phyloP scores from a whole-genome alignment of 2,329 filamentous ascomycete species.

The Septoria linicola region DNA sequence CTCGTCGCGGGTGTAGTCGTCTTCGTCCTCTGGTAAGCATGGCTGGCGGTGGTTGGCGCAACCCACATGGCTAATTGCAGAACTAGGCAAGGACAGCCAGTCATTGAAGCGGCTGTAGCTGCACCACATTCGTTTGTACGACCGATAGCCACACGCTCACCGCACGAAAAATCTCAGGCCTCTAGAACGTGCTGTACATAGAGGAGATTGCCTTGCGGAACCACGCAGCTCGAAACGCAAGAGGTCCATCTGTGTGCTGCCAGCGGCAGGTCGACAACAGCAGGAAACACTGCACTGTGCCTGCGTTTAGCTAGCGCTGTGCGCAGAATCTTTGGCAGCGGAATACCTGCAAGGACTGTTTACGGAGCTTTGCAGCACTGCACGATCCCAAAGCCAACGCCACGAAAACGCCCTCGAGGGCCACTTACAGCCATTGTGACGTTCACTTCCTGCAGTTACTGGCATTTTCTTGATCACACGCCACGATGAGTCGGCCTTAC shows the following conservation, averaged over 20 bases:
- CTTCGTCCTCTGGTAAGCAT: slow-evolving; percentile 16
- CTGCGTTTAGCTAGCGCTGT: slow-evolving; percentile 4
- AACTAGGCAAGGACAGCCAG: slow-evolving; percentile 15
- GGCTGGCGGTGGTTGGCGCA: neutral
- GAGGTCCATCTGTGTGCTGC: neutral
- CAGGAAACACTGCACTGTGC: slow-evolving; percentile 9
- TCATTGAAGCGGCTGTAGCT: slow-evolving; percentile 14
- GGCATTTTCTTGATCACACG: slow-evolving; percentile 11
- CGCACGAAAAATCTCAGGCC: slow-evolving; percentile 4
- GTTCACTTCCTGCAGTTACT: slow-evolving; percentile 7
- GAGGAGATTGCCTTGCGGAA: slow-evolving; percentile 23
- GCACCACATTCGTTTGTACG: slow-evolving; percentile 19
- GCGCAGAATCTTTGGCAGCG: slow-evolving; percentile 2
- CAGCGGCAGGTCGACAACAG: slow-evolving; percentile 1
- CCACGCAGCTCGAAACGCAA: neutral
- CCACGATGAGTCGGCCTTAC: slow-evolving; percentile 24
- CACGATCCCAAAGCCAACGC: slow-evolving; percentile 9
- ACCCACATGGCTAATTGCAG: slow-evolving; percentile 9
- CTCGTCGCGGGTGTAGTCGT: slow-evolving; percentile 1
- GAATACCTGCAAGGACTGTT: slow-evolving; percentile 3
- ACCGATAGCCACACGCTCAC: slow-evolving; percentile 15
- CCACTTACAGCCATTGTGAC: slow-evolving; percentile 1
- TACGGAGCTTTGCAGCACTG: slow-evolving; percentile 14
- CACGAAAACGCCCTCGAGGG: slow-evolving; percentile 16
- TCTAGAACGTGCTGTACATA: slow-evolving; percentile 3